These are phyloP conservation scores for Thuidium tamariscinum DNA, from an alignment of 225 moss, liverwort and hornwort genomes.

Conservation along the genomic window DNA sequence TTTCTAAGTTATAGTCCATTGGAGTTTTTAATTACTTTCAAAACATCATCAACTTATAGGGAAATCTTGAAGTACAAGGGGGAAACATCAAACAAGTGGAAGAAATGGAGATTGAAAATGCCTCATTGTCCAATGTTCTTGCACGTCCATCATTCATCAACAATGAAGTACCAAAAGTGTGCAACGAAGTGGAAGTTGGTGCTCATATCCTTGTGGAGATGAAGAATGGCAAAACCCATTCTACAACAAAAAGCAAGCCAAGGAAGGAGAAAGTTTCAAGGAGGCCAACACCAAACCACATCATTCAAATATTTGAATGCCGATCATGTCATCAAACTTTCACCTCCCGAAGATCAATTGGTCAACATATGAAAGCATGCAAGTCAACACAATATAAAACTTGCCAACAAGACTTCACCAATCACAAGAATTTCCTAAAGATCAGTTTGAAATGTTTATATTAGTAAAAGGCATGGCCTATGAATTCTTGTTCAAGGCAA, in stretches of 20 bases:
- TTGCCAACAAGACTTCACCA: neutral
- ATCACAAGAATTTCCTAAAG: neutral
- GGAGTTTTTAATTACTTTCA: too few species aligned
- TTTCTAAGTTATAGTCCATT: neutral
- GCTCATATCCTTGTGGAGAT: neutral
- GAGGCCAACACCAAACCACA: neutral
- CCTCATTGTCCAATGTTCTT: neutral
- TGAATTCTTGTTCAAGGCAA: neutral
- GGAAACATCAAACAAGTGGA: neutral
- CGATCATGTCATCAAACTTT: neutral
- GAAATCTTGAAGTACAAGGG: too few species aligned
- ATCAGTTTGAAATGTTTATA: neutral
- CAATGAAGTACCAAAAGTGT: neutral
- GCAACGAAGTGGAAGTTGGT: rapidly evolving
- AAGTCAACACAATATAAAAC: too few species aligned
- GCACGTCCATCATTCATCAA: neutral
- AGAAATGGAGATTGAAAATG: neutral
- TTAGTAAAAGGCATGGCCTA: neutral
- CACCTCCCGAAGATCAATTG: neutral
- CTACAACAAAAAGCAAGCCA: neutral
- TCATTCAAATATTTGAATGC: neutral
- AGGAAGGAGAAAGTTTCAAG: neutral
- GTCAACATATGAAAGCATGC: neutral
- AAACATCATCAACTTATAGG: too few species aligned
- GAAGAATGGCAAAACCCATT: neutral